Percentiles rank a stretch among this genome's conserved stretches.
Evolutionary conservation across 1,284 basidiomycete species (phyloP).

Genomic region (Baeospora myosura): DNA sequence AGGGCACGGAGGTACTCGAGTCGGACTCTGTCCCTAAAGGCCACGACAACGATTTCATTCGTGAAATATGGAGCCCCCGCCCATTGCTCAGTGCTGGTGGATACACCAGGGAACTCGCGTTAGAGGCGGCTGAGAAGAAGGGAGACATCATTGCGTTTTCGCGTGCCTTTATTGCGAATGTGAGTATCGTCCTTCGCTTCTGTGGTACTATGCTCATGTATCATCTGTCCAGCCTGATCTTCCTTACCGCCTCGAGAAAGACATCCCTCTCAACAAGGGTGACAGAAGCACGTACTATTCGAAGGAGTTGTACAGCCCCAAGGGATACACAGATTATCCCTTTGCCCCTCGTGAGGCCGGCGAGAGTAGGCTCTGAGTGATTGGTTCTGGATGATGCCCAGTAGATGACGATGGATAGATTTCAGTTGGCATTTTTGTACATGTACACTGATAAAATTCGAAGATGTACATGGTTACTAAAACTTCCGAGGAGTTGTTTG

Average conservation of each 20-base stretch:
- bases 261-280: not conserved
- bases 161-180: conserved; percentile 36
- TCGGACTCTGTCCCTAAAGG: not conserved
- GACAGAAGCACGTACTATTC: not conserved
- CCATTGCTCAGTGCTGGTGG: conserved; percentile 31
- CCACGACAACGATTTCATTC: conserved; percentile 20
- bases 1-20: conserved; percentile 8
- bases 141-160: conserved; percentile 35
- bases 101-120: conserved; percentile 15
- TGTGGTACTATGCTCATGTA: not conserved
- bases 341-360: no score
- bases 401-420: no score
- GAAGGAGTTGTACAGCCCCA: not conserved
- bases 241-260: not conserved
- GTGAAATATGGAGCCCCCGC: conserved; percentile 17
- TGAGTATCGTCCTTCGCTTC: not conserved
- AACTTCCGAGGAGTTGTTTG: no score
- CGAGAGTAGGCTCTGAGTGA: no score
- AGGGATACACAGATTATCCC: not conserved
- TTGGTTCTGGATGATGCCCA: no score
- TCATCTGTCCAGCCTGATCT: not conserved
- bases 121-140: conserved; percentile 19
- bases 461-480: no score
- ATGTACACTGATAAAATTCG: no score
- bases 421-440: no score